Evolutionary conservation across 306 rosid species (phyloP), one percentile per base, ranked within the genome.

Genomic region (Cicer judaicum): DNA sequence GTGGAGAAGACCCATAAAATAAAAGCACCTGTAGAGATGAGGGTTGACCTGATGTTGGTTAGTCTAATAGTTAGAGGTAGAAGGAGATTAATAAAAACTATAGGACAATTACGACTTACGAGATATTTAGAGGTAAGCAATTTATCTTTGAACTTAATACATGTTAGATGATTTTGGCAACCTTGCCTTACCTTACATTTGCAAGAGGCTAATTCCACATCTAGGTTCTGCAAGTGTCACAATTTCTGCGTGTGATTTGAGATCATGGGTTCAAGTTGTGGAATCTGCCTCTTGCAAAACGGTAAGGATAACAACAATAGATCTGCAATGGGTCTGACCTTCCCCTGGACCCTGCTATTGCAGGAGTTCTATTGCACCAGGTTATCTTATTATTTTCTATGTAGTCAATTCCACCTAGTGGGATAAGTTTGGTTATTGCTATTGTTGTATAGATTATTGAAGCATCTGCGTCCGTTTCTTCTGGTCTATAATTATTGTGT

Each of bases 391-490:
- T n/a, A 36, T 50, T 47, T 38, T 57, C 64, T 59, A 59, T 34
- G 41, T 59, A 59, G 67, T 5, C 67, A 61, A 38, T 36, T 19
- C 16, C 44, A 61, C 44, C 66, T 13, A 61, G 67, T 39, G 24
- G 14, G 67, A 38, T 62, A 38, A 38, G 67, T 15, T n/a, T 62
- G 46, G 47, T 7, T 62, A 8, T 34, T 55, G 36, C 9, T 14
- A 50, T 21, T 55, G 38, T 59, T 24, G 42, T 59, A 61, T 12
- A 62, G 39, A 38, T 38, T 62, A 46, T 60, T 36, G 47, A 38
- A 48, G 46, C n/a, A 67, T 53, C 55, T 42, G 12, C 29, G 24
- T 11, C 79, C 52, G 40, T 59, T 40, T 68, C 43, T 67, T 78
- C 55, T 29, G 10, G 70, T 60, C 49, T 50, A 49, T 42, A 43